Conservation (phyloP, 768 basidiomycete genomes). For the Lepiota brunneoincarnata region DNA sequence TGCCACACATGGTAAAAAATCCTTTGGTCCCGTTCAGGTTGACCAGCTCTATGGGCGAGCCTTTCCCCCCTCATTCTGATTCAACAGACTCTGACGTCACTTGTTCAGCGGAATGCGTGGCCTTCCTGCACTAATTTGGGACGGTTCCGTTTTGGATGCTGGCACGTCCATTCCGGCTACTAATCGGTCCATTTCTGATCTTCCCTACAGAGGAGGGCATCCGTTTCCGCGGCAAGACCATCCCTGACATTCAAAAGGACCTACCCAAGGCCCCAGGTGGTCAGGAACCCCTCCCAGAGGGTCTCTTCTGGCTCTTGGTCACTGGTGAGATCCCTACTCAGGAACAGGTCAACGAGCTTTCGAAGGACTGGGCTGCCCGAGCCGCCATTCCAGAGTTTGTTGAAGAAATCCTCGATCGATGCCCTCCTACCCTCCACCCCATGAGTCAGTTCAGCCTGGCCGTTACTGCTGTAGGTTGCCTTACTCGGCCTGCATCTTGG, state of each 20-base stretch:
- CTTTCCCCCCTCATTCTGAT: not conserved
- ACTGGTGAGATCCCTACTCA: conserved; percentile 93
- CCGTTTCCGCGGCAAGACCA: conserved; percentile 95
- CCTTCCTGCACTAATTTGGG: conserved; percentile 95
- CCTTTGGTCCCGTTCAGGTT: conserved; percentile 88
- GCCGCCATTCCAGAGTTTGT: conserved; percentile 90
- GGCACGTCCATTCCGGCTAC: conserved; percentile 39
- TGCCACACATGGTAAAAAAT: conserved; percentile 85
- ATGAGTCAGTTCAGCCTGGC: conserved; percentile 99
- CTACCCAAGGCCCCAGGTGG: conserved; percentile 91
- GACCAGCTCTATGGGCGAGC: conserved; percentile 87
- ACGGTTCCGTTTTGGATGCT: conserved; percentile 95
- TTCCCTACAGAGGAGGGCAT: conserved; percentile 80
- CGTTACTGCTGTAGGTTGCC: conserved; percentile 75
- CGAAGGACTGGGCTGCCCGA: conserved; percentile 93
- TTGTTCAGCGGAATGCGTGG: conserved; percentile 76
- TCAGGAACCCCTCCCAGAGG: conserved; percentile 88
- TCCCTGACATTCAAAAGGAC: conserved; percentile 81
- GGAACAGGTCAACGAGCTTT: conserved; percentile 84
- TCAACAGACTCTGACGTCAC: not conserved
- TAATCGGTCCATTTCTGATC: conserved; percentile 3
- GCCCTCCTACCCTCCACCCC: conserved; percentile 91
- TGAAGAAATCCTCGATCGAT: conserved; percentile 94
- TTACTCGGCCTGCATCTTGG: conserved; percentile 1
- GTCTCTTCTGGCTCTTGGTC: conserved; percentile 92